These are phyloP conservation scores for Calonectria fujianensis DNA, from an alignment of 2,329 filamentous ascomycete genomes.

Conservation along the genomic window DNA sequence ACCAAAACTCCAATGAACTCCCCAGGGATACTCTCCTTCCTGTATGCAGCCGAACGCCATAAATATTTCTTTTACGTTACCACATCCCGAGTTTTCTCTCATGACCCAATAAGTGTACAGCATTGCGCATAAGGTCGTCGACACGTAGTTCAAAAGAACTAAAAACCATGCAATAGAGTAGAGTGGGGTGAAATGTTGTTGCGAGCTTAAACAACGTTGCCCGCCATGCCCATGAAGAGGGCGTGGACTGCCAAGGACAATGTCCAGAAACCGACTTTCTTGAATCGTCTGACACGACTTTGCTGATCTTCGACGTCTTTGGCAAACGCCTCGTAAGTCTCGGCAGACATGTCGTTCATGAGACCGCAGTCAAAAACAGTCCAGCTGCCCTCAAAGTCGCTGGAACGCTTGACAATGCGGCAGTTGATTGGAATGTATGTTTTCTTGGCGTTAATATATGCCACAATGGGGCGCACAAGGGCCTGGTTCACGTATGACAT, in stretches of 20 bases:
- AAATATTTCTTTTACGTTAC: slow-evolving; percentile 44
- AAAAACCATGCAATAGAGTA: slow-evolving; percentile 36
- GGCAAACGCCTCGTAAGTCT: slow-evolving; percentile 96
- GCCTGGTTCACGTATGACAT: slow-evolving; percentile 98
- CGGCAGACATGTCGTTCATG: slow-evolving; percentile 93
- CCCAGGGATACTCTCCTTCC: slow-evolving; percentile 18
- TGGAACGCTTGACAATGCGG: slow-evolving; percentile 90
- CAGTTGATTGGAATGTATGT: slow-evolving; percentile 98
- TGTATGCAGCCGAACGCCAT: slow-evolving; percentile 46
- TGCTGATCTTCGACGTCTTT: slow-evolving; percentile 93
- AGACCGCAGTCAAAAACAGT: slow-evolving; percentile 94
- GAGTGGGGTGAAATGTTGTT: slow-evolving; percentile 30
- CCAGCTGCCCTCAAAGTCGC: slow-evolving; percentile 97
- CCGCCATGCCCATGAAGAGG: slow-evolving; percentile 95
- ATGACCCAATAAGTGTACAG: slow-evolving; percentile 42
- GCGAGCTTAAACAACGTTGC: slow-evolving; percentile 76
- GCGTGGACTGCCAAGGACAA: slow-evolving; percentile 94
- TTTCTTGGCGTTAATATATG: slow-evolving; percentile 96
- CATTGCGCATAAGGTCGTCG: slow-evolving; percentile 38
- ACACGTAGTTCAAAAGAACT: slow-evolving; percentile 30
- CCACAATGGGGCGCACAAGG: slow-evolving; percentile 94
- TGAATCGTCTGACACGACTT: slow-evolving; percentile 88
- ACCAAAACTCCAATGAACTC: slow-evolving; percentile 29
- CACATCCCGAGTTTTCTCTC: slow-evolving; percentile 32
- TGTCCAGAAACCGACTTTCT: slow-evolving; percentile 98